phyloP scores from a whole-genome alignment of 805 yeast genomes.

The Candida easanensis region DNA sequence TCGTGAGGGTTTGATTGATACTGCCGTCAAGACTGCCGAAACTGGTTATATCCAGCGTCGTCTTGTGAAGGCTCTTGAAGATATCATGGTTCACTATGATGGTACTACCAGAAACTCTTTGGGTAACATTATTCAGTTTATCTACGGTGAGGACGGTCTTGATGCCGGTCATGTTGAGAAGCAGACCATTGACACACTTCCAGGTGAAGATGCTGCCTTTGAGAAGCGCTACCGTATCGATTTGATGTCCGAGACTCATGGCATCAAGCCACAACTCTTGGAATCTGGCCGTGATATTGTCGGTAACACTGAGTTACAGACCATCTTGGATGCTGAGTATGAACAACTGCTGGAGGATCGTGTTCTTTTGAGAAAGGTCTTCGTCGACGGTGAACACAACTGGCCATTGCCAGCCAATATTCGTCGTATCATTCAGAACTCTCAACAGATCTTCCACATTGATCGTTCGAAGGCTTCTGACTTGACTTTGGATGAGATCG shows the following conservation, averaged over 20 bases:
- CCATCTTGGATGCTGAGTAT: constrained; percentile 79
- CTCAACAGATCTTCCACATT: constrained; percentile 94
- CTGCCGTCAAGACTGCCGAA: constrained; percentile 99
- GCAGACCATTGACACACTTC: constrained; percentile 92
- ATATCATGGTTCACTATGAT: constrained; percentile 96
- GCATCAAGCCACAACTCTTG: constrained; percentile 67
- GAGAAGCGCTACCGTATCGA: constrained; percentile 85
- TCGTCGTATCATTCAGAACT: constrained; percentile 92
- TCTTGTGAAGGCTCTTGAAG: constrained; percentile 93
- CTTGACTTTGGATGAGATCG: constrained; percentile 78
- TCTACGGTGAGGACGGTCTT: constrained; percentile 98
- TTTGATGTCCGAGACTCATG: constrained; percentile 63
- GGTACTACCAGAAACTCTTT: constrained; percentile 97
- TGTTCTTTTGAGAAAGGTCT: constrained; percentile 73
- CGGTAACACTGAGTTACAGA: constrained; percentile 85
- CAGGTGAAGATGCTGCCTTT: constrained; percentile 84
- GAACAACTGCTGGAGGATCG: constrained; percentile 77
- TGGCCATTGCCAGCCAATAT: constrained; percentile 98
- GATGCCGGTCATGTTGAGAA: constrained; percentile 98
- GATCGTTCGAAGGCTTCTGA: constrained; percentile 91
- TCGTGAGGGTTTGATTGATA: constrained; percentile 99
- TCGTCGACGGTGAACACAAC: constrained; percentile 89
- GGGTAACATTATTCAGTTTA: constrained; percentile 93
- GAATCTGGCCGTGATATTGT: constrained; percentile 89
- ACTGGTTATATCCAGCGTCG: constrained; percentile 99